Base-by-base conservation (phyloP, 768 basidiomycete species). In the Hydnum rufescens region DNA sequence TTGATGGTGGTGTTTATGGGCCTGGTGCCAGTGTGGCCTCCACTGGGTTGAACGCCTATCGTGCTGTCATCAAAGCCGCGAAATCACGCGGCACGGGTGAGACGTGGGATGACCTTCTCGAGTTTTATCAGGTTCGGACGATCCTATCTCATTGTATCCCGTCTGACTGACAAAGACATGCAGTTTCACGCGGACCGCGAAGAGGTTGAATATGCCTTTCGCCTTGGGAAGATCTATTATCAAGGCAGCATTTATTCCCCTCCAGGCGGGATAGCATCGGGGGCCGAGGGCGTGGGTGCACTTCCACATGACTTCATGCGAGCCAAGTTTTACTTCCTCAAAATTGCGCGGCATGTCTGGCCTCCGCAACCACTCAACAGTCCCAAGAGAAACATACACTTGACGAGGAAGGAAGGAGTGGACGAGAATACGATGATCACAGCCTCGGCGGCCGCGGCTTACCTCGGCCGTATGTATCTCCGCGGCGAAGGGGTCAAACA, bases 151-250 rank as follows among this genome's bases (percentile, higher is more conserved):
- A 28, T 53, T 54, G 16, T 18, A 6, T 4, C 18, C 22, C 16
- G 8, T 19, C 4, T 46, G 36, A 49, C 28, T 57, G 36, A n/a
- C 42, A 54, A 34, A 54, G 32, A 28, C 53, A 58, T 52, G 46
- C 57, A 93, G 82, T 99, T 93, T 66, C 95, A 96, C 49, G 87
- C 93, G 4, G 89, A 96, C 59, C 78, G 89, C 26, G 88, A 87
- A 26, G 86, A 90, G 58, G 76, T 76, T 49, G 78, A 82, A 57
- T 93, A 87, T 63, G 88, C 89, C 2, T 89, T 84, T 64, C 78
- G 86, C 16, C 74, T 97, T 2, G 95, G 89, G n/a, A 82, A 87
- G 65, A 84, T 97, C 5, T 93, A 82, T 67, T 97, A 99, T 61
- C 84, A 90, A 62, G 95, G 95, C 18, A 89, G 85, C 54, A 82